phyloP scores from a whole-genome alignment of 2,329 filamentous ascomycete genomes.

The Paramyrothecium sp. region DNA sequence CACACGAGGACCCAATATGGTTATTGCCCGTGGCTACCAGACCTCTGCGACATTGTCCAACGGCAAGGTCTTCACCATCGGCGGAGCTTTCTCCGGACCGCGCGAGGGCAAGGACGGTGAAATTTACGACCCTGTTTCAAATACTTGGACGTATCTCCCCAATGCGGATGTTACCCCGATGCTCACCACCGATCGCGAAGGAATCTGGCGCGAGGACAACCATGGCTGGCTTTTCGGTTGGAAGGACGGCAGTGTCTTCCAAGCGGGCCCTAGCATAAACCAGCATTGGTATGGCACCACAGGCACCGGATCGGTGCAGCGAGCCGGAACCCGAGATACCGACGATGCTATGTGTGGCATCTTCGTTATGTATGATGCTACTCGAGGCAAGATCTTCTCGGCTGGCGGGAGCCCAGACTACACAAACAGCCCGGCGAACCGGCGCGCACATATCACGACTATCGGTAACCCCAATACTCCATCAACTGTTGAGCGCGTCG shows the following conservation, averaged over 20 bases:
- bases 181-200: conserved; percentile 46
- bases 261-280: conserved; percentile 50
- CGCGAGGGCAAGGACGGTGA: conserved; percentile 54
- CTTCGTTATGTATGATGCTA: conserved; percentile 55
- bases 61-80: conserved; percentile 56
- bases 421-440: conserved; percentile 33
- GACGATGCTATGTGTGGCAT: conserved; percentile 51
- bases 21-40: conserved; percentile 52
- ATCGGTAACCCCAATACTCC: conserved; percentile 26
- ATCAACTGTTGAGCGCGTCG: conserved; percentile 11
- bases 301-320: conserved; percentile 31
- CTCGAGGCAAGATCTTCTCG: conserved; percentile 54
- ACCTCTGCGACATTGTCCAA: conserved; percentile 47
- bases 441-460: conserved; percentile 46
- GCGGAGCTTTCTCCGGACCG: conserved; percentile 52
- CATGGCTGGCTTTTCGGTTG: conserved; percentile 31
- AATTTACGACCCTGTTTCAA: conserved; percentile 42
- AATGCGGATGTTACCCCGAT: conserved; percentile 45
- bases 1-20: conserved; percentile 39
- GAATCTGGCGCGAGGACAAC: conserved; percentile 44
- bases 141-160: conserved; percentile 44
- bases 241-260: conserved; percentile 50
- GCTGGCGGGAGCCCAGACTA: conserved; percentile 46
- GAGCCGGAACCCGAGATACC: conserved; percentile 25
- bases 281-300: conserved; percentile 57